Evolutionary conservation across 495 filamentous ascomycete species (phyloP).

Genomic region (Neurospora sp.): DNA sequence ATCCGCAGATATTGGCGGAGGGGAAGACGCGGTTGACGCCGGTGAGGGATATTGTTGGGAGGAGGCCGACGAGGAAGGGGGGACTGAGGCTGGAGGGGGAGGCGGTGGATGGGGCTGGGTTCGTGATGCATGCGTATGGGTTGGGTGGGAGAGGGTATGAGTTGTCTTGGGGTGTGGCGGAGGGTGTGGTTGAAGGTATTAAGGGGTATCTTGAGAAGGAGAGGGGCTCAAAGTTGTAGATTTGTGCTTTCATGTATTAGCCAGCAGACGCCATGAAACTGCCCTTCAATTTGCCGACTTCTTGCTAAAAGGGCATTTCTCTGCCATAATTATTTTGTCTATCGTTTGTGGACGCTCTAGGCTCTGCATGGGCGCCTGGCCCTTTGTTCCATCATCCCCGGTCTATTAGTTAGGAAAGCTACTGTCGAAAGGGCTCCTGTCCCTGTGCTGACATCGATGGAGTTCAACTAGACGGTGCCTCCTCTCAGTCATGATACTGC

Average conservation of each 20-base stretch:
- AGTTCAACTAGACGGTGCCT: not conserved
- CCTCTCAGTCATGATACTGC: not conserved
- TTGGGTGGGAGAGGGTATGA: conserved; percentile 51
- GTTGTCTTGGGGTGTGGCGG: conserved; percentile 38
- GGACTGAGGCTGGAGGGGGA: conserved; percentile 37
- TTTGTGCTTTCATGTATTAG: not conserved
- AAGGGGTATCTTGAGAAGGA: conserved; percentile 11
- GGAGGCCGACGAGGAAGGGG: conserved; percentile 25
- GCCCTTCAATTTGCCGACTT: not conserved
- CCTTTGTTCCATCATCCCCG: not conserved
- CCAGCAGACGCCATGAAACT: not conserved
- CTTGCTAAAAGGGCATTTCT: not conserved
- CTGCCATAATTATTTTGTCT: not conserved
- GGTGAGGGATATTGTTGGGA: conserved; percentile 34
- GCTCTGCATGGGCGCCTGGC: not conserved
- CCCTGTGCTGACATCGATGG: not conserved
- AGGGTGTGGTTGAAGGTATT: conserved; percentile 26
- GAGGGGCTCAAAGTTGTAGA: conserved; percentile 6
- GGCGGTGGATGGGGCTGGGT: conserved; percentile 18
- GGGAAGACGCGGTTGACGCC: conserved; percentile 21
- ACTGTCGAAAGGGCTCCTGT: not conserved
- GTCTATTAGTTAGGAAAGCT: not conserved
- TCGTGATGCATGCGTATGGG: conserved; percentile 54
- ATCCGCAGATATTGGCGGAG: conserved; percentile 25
- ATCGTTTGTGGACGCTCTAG: not conserved